Conservation (phyloP, 2,329 filamentous ascomycete genomes). For the Pseudovirgaria hyperparasitica region DNA sequence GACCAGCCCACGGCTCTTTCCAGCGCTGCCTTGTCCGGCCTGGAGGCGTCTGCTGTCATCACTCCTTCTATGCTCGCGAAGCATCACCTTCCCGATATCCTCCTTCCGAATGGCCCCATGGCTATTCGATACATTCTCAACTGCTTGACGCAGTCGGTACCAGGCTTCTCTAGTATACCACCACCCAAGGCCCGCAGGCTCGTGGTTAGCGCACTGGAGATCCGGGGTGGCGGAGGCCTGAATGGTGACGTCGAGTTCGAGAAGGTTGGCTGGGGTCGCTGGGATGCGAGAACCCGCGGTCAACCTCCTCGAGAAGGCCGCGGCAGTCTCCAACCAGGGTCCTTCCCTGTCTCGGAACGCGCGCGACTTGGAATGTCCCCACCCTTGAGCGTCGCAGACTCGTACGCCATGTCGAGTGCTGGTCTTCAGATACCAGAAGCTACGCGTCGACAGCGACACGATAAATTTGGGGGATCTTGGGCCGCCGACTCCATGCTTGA, state of each 20-base stretch:
- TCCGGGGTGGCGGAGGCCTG: constrained; percentile 47
- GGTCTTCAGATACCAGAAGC: constrained; percentile 34
- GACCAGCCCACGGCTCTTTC: constrained; percentile 31
- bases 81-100: constrained; percentile 79
- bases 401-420: constrained; percentile 26
- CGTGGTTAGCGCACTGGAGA: constrained; percentile 85
- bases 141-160: constrained; percentile 83
- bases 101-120: constrained; percentile 78
- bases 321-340: constrained; percentile 6
- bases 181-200: constrained; percentile 81
- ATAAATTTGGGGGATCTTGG: constrained; percentile 43
- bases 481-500: constrained; percentile 62
- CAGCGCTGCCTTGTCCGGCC: constrained; percentile 38
- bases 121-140: constrained; percentile 94
- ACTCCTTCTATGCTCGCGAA: constrained; percentile 76
- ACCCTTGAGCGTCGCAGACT: constrained; percentile 37
- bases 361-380: constrained; percentile 30
- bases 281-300: constrained; percentile 71
- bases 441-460: constrained; percentile 14
- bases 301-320: constrained; percentile 36
- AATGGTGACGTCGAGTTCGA: constrained; percentile 72
- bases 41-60: constrained; percentile 70
- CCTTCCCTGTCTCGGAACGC: constrained; percentile 28
- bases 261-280: constrained; percentile 95
- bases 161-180: constrained; percentile 80